These are phyloP conservation scores for Diaporthe nobilis DNA, from an alignment of 2,329 filamentous ascomycete genomes.

Conservation along the genomic window DNA sequence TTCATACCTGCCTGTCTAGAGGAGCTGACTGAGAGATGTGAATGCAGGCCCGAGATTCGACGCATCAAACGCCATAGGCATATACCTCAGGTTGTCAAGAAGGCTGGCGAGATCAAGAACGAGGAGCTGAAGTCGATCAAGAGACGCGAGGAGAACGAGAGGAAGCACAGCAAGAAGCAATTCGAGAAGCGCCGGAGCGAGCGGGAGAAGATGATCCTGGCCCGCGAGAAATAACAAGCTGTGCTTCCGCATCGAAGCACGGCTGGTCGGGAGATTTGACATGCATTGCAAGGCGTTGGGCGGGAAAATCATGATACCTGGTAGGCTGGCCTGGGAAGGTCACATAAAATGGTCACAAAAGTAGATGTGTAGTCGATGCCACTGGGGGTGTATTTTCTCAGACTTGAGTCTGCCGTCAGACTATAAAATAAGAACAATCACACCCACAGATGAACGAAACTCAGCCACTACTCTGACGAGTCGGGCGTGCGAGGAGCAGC, in stretches of 20 bases:
- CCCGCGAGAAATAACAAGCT: slow-evolving; percentile 65
- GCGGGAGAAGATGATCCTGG: slow-evolving; percentile 92
- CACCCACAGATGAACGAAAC: background rate
- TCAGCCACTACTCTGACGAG: slow-evolving; percentile 11
- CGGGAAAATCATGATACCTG: slow-evolving; percentile 41
- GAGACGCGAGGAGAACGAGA: slow-evolving; percentile 92
- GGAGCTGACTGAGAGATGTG: background rate
- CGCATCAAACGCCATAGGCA: slow-evolving; percentile 93
- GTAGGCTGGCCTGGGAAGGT: slow-evolving; percentile 15
- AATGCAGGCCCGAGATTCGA: slow-evolving; percentile 79
- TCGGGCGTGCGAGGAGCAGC: background rate
- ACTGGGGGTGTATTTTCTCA: background rate
- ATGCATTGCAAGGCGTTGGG: slow-evolving; percentile 43
- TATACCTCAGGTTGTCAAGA: slow-evolving; percentile 93
- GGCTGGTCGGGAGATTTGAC: background rate
- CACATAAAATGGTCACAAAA: slow-evolving; percentile 10
- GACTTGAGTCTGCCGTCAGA: background rate
- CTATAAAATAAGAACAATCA: background rate
- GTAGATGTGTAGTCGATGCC: background rate
- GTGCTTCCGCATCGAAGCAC: background rate
- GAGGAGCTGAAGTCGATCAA: slow-evolving; percentile 92
- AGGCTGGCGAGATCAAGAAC: slow-evolving; percentile 93
- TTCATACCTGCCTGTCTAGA: background rate
- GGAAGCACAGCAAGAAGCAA: slow-evolving; percentile 90
- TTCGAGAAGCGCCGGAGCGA: slow-evolving; percentile 69